Base-by-base conservation (phyloP, 805 yeast genomes). In the Komagataella kurtzmanii region DNA sequence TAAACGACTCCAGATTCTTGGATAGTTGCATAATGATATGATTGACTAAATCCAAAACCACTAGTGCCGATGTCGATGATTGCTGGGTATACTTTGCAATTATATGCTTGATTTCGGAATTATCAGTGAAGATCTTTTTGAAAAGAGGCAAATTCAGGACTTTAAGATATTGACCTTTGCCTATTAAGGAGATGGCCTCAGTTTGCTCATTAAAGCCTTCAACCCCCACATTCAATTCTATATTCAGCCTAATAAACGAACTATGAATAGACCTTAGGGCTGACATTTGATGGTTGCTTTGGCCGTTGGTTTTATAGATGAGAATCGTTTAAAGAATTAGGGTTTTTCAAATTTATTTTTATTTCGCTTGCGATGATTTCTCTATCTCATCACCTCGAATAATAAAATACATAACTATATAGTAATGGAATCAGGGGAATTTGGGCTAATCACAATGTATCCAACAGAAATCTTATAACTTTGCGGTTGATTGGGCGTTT, bases 101-200 rank as follows among this genome's bases (percentile, higher is more conserved):
- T 0, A 55, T 18, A 3, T 46, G n/a, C 1, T 46, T 2, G 1
- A 58, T 51, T 1, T 50, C 24, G 2, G 17, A 19, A 49, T 59
- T 52, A 17, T 55, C 52, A 46, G 64, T 57, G 7, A 63, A 51
- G 0, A 5, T n/a, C 2, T 51, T 44, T 17, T 49, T 46, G 30
- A 58, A 51, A 1, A 51, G 47, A 6, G 53, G 56, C 3, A 46
- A 7, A 14, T 50, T 44, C 8, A 57, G 24, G 1, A 63, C 36
- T 45, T 58, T 56, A 24, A 59, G 52, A 50, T 59, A 64, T 23
- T 65, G 68, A 1, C 69, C 69, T 40, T 62, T 61, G 6, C 54
- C 49, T 17, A 65, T 47, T 3, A 59, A 49, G 14, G 46, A n/a
- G 7, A 40, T 10, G 40, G 40, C 40, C 40, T 30, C 14, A 30